phyloP scores from a whole-genome alignment of 2,329 filamentous ascomycete genomes.

The Penicillium crustosum region DNA sequence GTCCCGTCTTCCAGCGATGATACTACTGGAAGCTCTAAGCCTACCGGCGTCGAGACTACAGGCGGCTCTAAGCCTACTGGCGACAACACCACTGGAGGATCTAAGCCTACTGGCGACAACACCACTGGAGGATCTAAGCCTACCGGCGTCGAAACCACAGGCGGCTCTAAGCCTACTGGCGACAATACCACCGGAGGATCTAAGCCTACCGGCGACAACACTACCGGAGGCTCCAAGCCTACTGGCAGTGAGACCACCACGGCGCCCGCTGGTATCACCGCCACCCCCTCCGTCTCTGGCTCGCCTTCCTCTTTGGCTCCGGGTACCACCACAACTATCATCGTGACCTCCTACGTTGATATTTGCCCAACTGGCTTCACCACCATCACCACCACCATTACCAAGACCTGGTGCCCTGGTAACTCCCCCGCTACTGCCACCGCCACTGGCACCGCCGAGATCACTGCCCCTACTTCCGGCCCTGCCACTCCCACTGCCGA shows the following conservation, averaged over 20 bases:
- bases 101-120: background rate
- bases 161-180: background rate
- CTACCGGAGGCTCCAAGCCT: conserved; percentile 1
- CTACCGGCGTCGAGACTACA: too few species aligned
- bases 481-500: conserved; percentile 21
- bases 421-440: conserved; percentile 32
- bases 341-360: conserved; percentile 43
- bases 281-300: conserved; percentile 15
- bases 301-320: conserved; percentile 20
- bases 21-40: too few species aligned
- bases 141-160: background rate
- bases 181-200: background rate
- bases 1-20: background rate
- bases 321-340: conserved; percentile 37
- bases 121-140: background rate
- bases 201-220: background rate
- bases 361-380: conserved; percentile 47
- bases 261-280: conserved; percentile 8
- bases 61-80: too few species aligned
- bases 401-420: conserved; percentile 40
- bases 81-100: background rate
- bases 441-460: conserved; percentile 21
- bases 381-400: conserved; percentile 41
- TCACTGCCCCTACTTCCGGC: conserved; percentile 11
- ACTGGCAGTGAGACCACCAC: conserved; percentile 12